Conservation (phyloP, 345 rosid genomes). For the Mallotus nudiflorus region DNA sequence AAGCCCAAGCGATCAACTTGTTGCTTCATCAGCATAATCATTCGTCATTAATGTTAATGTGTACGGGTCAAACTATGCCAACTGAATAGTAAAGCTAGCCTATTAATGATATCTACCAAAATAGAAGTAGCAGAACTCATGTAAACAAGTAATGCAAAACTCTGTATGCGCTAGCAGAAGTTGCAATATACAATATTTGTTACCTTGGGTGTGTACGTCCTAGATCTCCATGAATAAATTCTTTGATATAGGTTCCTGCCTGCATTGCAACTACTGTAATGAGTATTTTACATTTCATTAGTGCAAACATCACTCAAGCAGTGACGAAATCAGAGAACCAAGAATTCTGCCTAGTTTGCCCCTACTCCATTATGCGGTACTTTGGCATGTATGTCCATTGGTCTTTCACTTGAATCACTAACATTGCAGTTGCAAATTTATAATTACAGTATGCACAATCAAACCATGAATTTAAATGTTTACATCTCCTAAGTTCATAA, state of each 20-base stretch:
- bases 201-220: conserved; percentile 95
- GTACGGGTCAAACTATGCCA: not conserved
- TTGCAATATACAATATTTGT: not conserved
- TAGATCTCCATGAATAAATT: conserved; percentile 95
- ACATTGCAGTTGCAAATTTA: not conserved
- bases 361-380: not conserved
- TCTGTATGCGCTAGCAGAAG: conserved; percentile 34
- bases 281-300: not conserved
- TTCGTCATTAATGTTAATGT: no score
- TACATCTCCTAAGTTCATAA: no score
- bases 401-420: not conserved
- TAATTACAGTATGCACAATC: not conserved
- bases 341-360: not conserved
- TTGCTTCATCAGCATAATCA: no score
- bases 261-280: conserved; percentile 33
- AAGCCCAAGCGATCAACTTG: not conserved
- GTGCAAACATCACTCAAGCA: not conserved
- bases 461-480: not conserved
- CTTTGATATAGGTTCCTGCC: conserved; percentile 99
- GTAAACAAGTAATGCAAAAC: not conserved
- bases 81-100: not conserved
- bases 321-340: not conserved
- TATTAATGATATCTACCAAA: not conserved
- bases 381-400: not conserved
- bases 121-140: not conserved